Conservation (phyloP, 2,329 filamentous ascomycete genomes). For the Shiraia bambusicola region DNA sequence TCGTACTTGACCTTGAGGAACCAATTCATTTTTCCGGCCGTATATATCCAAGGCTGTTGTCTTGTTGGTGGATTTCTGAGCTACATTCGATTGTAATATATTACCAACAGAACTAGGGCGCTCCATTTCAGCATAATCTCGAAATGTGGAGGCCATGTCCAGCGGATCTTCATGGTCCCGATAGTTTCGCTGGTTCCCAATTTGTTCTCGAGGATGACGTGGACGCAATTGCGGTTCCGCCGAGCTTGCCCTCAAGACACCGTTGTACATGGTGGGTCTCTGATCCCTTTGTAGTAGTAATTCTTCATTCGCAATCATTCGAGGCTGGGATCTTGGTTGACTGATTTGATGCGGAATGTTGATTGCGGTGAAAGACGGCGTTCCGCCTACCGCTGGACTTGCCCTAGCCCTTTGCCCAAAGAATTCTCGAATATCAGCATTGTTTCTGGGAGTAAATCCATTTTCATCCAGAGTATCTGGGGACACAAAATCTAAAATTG, state of each 20-base stretch:
- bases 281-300: too few relatives aligned
- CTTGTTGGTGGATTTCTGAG: too few relatives aligned
- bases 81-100: too few relatives aligned
- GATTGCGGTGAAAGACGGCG: constrained; percentile 11
- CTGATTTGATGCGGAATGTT: constrained; percentile 2
- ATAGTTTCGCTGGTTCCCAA: background rate
- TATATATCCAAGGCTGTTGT: too few relatives aligned
- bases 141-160: constrained; percentile 8
- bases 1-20: too few relatives aligned
- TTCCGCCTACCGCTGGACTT: too few relatives aligned
- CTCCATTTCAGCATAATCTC: constrained; percentile 1
- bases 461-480: background rate
- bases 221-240: constrained; percentile 1
- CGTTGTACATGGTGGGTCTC: background rate
- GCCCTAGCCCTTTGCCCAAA: constrained; percentile 7
- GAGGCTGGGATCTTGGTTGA: background rate
- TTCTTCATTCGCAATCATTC: too few relatives aligned
- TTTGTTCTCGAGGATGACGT: background rate
- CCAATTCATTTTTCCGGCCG: too few relatives aligned
- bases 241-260: constrained; percentile 1
- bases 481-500: too few relatives aligned
- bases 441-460: constrained; percentile 1
- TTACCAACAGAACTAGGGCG: too few relatives aligned
- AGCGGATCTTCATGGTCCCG: background rate
- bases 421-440: constrained; percentile 31